phyloP scores from a whole-genome alignment of 352 stramenopile genomes.

The Aphanomyces cochlioides region DNA sequence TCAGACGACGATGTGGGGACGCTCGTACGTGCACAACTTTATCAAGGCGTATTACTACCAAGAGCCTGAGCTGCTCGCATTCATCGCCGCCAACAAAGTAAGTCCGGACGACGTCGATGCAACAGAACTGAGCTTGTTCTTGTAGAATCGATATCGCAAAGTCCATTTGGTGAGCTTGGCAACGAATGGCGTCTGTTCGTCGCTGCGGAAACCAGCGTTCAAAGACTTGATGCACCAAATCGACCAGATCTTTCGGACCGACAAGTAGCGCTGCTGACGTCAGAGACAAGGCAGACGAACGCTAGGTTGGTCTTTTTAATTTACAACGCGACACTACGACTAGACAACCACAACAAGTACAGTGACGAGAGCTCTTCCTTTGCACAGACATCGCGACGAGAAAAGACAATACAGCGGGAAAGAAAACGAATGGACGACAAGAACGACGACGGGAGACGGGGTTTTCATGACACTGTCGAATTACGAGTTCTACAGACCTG shows the following conservation, averaged over 20 bases:
- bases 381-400: too few relatives aligned
- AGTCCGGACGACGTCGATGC: not conserved
- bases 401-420: too few relatives aligned
- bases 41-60: slow-evolving; percentile 89
- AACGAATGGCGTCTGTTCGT: slow-evolving; percentile 20
- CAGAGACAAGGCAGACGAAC: not conserved
- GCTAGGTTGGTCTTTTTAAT: not conserved
- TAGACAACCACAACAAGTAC: not conserved
- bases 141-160: slow-evolving; percentile 21
- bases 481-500: too few relatives aligned
- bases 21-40: slow-evolving; percentile 73
- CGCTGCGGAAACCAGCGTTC: not conserved
- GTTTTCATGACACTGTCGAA: too few relatives aligned
- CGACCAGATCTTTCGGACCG: slow-evolving; percentile 18
- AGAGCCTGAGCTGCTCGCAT: slow-evolving; percentile 76
- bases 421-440: too few relatives aligned
- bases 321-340: not conserved
- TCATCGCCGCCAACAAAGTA: slow-evolving; percentile 76
- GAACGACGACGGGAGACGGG: too few relatives aligned
- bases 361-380: too few relatives aligned
- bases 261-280: not conserved
- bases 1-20: slow-evolving; percentile 34
- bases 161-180: slow-evolving; percentile 25
- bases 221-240: slow-evolving; percentile 29
- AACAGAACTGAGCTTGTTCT: too few relatives aligned